Percentiles rank a stretch among this genome's conserved stretches.
Evolutionary conservation across 2,329 filamentous ascomycete species (phyloP).

Genomic region (Samsoniella hepiali): DNA sequence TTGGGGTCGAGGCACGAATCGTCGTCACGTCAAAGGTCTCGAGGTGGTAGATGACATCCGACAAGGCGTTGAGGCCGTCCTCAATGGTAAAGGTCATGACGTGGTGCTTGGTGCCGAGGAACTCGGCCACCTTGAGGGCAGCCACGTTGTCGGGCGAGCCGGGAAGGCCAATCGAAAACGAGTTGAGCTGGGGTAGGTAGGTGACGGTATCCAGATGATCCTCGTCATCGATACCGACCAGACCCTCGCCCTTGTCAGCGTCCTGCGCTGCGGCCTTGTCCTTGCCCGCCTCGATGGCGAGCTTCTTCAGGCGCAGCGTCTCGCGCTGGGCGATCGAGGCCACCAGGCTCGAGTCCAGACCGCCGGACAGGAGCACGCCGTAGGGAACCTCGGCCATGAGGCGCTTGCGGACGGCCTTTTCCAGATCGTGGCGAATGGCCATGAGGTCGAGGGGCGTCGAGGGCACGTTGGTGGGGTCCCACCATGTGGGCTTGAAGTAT

Average conservation of each 20-base stretch:
- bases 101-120: conserved; percentile 96
- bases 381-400: conserved; percentile 99
- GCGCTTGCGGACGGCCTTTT: conserved; percentile 90
- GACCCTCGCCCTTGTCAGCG: conserved; percentile 61
- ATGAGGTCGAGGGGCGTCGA: conserved; percentile 79
- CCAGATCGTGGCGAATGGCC: conserved; percentile 74
- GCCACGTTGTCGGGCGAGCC: conserved; percentile 90
- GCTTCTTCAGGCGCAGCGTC: conserved; percentile 71
- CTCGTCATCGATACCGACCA: conserved; percentile 93
- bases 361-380: conserved; percentile 90
- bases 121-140: conserved; percentile 89
- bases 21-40: conserved; percentile 98
- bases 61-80: conserved; percentile 93
- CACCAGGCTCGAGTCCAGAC: conserved; percentile 91
- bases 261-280: conserved; percentile 45
- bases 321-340: conserved; percentile 94
- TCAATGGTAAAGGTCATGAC: conserved; percentile 98
- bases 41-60: conserved; percentile 96
- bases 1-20: conserved; percentile 95
- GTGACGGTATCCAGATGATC: conserved; percentile 87
- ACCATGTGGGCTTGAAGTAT: conserved; percentile 92
- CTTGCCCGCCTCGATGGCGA: conserved; percentile 50
- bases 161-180: conserved; percentile 95
- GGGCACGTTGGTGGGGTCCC: conserved; percentile 77
- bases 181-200: conserved; percentile 92